Evolutionary conservation across 2,329 filamentous ascomycete species (phyloP).

Genomic region (Leptographium lundbergii): DNA sequence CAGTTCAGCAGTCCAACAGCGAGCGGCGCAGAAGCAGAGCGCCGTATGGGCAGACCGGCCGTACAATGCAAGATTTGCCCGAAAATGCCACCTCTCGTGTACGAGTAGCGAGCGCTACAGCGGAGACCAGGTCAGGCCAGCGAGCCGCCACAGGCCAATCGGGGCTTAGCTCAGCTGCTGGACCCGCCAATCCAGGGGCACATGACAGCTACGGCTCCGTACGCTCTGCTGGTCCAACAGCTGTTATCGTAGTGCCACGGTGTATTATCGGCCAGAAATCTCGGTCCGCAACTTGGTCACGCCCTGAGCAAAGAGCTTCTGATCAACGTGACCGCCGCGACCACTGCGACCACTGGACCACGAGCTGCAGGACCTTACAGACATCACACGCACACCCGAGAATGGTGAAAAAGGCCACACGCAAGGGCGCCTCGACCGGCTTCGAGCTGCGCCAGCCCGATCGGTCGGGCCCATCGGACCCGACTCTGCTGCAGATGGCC

Average conservation of each 20-base stretch:
- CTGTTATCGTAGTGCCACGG: not conserved
- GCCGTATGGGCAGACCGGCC: not conserved
- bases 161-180: not conserved
- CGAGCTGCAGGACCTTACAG: not conserved
- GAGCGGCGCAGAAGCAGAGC: not conserved
- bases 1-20: too few species aligned
- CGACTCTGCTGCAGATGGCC: slow-evolving; percentile 64
- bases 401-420: slow-evolving; percentile 2
- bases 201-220: not conserved
- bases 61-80: not conserved
- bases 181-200: not conserved
- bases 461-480: slow-evolving; percentile 44
- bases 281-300: not conserved
- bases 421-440: slow-evolving; percentile 29
- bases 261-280: not conserved
- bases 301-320: too few species aligned
- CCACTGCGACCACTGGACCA: too few species aligned
- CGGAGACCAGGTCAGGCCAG: not conserved
- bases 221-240: too few species aligned
- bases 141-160: not conserved
- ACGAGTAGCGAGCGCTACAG: not conserved
- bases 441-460: slow-evolving; percentile 59
- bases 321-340: too few species aligned
- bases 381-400: not conserved
- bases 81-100: slow-evolving; percentile 12